phyloP scores from a whole-genome alignment of 2,329 filamentous ascomycete genomes.

The Byssochlamys sp. region DNA sequence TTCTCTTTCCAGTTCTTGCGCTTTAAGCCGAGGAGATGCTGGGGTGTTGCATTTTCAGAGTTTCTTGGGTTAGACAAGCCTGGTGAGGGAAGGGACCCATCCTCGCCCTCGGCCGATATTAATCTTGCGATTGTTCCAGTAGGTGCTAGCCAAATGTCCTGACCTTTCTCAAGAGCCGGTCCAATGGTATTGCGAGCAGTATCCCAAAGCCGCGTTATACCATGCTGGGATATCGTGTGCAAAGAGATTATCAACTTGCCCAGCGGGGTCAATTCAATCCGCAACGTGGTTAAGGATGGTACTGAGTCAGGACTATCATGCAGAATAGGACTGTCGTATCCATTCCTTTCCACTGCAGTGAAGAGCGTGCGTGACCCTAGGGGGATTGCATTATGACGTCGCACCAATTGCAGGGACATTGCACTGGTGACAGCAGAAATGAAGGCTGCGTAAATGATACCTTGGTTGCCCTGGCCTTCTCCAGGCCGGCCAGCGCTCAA shows the following conservation, averaged over 20 bases:
- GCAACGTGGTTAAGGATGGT: conserved; percentile 27
- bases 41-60: conserved; percentile 7
- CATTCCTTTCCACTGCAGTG: conserved; percentile 22
- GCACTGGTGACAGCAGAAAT: conserved; percentile 30
- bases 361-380: conserved; percentile 33
- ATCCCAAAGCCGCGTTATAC: conserved; percentile 23
- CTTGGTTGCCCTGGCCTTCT: conserved; percentile 23
- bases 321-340: conserved; percentile 20
- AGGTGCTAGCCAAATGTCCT: conserved; percentile 33
- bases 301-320: conserved; percentile 16
- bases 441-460: conserved; percentile 31
- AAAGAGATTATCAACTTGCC: conserved; percentile 30
- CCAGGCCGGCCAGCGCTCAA: conserved; percentile 17
- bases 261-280: conserved; percentile 26
- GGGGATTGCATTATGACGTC: conserved; percentile 27
- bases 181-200: conserved; percentile 11
- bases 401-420: conserved; percentile 28
- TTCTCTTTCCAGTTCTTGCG: conserved; percentile 27
- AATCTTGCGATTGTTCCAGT: conserved; percentile 29
- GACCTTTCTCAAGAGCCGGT: conserved; percentile 15
- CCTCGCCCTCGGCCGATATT: conserved; percentile 16
- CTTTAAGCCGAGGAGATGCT: conserved; percentile 7
- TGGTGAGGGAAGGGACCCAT: conserved; percentile 13
- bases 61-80: conserved; percentile 5
- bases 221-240: conserved; percentile 27